Evolutionary conservation across 139 green algal species (phyloP).

Genomic region (Yamagishiella unicocca): DNA sequence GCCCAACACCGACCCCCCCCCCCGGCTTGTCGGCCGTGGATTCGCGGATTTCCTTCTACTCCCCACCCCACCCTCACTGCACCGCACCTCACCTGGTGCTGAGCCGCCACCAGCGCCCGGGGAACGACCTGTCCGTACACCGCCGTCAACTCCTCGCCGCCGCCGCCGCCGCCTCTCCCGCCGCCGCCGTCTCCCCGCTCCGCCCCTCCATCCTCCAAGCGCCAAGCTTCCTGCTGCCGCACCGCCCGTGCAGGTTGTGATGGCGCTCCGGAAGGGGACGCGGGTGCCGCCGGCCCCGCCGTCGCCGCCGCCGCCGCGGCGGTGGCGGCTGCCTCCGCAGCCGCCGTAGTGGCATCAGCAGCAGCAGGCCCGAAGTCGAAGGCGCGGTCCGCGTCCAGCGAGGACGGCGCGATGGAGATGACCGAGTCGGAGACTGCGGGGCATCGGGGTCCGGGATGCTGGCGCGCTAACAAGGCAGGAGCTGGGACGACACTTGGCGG

Average conservation of each 20-base stretch:
- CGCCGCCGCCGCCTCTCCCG: not conserved
- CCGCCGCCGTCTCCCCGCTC: not conserved
- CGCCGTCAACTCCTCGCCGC: not conserved
- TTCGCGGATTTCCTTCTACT: no score
- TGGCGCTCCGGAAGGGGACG: not conserved
- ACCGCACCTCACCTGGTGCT: conserved; percentile 1
- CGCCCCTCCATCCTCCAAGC: not conserved
- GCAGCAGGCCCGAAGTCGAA: not conserved
- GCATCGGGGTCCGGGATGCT: not conserved
- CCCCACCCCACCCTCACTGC: no score
- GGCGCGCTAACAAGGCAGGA: not conserved
- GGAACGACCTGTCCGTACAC: conserved; percentile 1
- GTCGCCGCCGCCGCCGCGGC: not conserved
- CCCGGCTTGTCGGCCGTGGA: no score
- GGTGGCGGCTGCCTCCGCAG: not conserved
- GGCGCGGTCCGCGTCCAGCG: conserved; percentile 23
- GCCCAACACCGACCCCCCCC: not conserved
- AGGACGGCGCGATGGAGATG: conserved; percentile 25
- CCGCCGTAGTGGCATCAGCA: not conserved
- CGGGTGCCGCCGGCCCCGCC: not conserved
- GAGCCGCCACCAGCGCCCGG: not conserved
- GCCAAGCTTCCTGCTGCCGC: not conserved
- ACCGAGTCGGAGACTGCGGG: conserved; percentile 20
- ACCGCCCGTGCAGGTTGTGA: not conserved
- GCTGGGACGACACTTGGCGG: no score